A percentile compares a stretch with the other conserved stretches of the same genome.
phyloP scores from a whole-genome alignment of 2,329 filamentous ascomycete genomes.

The Tolypocladium ophioglossoides region DNA sequence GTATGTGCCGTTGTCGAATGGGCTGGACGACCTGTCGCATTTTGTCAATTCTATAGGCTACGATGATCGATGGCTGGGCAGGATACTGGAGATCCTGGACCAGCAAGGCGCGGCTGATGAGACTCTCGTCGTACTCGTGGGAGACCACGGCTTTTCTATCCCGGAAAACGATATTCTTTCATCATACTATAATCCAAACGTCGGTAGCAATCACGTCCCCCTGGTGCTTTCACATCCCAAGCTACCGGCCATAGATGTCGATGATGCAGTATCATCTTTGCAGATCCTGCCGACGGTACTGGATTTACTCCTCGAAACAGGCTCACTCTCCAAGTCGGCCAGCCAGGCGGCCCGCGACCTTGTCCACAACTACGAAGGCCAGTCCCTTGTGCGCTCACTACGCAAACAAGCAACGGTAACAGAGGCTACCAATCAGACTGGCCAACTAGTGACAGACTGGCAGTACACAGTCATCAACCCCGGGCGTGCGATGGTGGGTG shows the following conservation, averaged over 20 bases:
- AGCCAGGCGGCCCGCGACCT: slow-evolving; percentile 15
- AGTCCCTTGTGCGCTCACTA: slow-evolving; percentile 21
- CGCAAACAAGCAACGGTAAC: slow-evolving; percentile 4
- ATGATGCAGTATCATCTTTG: slow-evolving; percentile 19
- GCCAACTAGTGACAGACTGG: slow-evolving; percentile 18
- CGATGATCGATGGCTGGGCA: slow-evolving; percentile 21
- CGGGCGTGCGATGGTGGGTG: slow-evolving; percentile 20
- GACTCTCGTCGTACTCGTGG: slow-evolving; percentile 20
- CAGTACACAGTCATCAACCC: slow-evolving; percentile 23
- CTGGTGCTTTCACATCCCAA: slow-evolving; percentile 21
- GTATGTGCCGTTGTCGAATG: slow-evolving; percentile 15
- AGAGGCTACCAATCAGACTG: slow-evolving; percentile 5
- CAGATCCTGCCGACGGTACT: slow-evolving; percentile 24
- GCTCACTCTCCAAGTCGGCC: slow-evolving; percentile 17
- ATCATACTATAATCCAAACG: slow-evolving; percentile 21
- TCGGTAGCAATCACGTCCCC: slow-evolving; percentile 22
- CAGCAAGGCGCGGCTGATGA: slow-evolving; percentile 21
- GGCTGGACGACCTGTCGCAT: slow-evolving; percentile 18
- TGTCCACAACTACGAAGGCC: slow-evolving; percentile 21
- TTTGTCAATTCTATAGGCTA: slow-evolving; percentile 23
- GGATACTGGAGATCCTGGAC: slow-evolving; percentile 18
- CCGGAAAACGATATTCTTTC: slow-evolving; percentile 18
- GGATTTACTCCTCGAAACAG: slow-evolving; percentile 21
- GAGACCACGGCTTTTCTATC: slow-evolving; percentile 22
- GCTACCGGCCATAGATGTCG: slow-evolving; percentile 18